Evolutionary conservation across 2,329 filamentous ascomycete genomes (phyloP).

Genomic region (Ascochyta pisi): DNA sequence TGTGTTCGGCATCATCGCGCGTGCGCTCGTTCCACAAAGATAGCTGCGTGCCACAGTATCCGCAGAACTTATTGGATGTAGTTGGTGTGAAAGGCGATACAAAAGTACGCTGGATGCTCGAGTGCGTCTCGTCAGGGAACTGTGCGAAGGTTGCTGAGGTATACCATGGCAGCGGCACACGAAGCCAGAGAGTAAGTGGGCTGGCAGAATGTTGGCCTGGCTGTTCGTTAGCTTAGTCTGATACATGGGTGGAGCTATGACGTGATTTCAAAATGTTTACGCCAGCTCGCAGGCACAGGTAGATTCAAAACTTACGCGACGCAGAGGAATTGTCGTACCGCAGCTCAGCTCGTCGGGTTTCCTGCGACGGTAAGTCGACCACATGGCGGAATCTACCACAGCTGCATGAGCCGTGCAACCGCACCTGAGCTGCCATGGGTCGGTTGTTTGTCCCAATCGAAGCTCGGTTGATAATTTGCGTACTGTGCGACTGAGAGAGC

Average conservation of each 20-base stretch:
- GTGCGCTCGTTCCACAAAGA: slow-evolving; percentile 83
- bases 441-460: not conserved
- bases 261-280: slow-evolving; percentile 11
- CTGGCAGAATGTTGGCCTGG: slow-evolving; percentile 70
- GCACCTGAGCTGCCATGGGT: slow-evolving; percentile 48
- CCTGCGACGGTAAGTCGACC: slow-evolving; percentile 70
- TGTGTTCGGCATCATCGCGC: slow-evolving; percentile 73
- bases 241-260: slow-evolving; percentile 17
- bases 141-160: slow-evolving; percentile 76
- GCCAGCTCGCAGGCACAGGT: not conserved
- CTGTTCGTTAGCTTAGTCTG: slow-evolving; percentile 10
- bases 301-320: slow-evolving; percentile 68
- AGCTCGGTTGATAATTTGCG: not conserved
- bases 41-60: slow-evolving; percentile 86
- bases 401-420: slow-evolving; percentile 77
- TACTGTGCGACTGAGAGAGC: not conserved
- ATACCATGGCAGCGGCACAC: slow-evolving; percentile 83
- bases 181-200: slow-evolving; percentile 80
- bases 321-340: slow-evolving; percentile 71
- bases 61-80: slow-evolving; percentile 75
- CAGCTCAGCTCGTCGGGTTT: slow-evolving; percentile 67
- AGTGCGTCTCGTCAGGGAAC: slow-evolving; percentile 73
- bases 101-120: slow-evolving; percentile 55
- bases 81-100: slow-evolving; percentile 52
- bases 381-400: slow-evolving; percentile 87